Base-by-base conservation (phyloP, 2,329 filamentous ascomycete genomes). In the Cryphonectria parasitica region DNA sequence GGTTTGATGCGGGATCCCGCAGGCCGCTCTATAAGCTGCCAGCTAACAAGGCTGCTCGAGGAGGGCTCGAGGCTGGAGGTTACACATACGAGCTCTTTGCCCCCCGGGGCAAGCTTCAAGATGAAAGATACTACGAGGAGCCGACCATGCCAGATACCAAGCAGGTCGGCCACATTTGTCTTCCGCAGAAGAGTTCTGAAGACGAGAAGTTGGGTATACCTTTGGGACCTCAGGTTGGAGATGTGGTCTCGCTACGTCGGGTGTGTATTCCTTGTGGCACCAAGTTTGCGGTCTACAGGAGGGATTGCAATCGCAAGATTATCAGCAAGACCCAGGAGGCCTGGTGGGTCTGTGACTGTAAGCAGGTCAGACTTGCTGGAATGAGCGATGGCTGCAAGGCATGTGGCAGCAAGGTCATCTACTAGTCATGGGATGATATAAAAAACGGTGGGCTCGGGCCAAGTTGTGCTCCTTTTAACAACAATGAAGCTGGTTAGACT, bases 281-380 rank as follows among this genome's bases (percentile, higher is more conserved):
- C 3, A 72, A 63, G 11, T 68, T 68, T 17, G 68, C 52, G 1
- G 66, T 61, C 31, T 72, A 72, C 45, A 72, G 65, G 34, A 68
- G 71, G 34, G 68, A 72, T 5, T 68, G 66, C 65, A 72, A 72
- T 49, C 71, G 71, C 36, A 72, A 66, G 62, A 68, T 72, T 25
- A 68, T 72, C 68, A 72, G 65, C 62, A 72, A 66, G 61, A 49
- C 34, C 1, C 49, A 72, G 19, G 52, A 67, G 43, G 65, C 65
- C 2, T 70, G 65, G 68, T 72, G 71, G 71, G 68, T 68, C 34
- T 72, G 71, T 34, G 65, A 56, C n/a, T 72, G 71, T 22, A 66
- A 3, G 22, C 36, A 70, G 49, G 68, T 70, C 39, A 68, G 71
- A 54, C 45, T 41, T 28, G 56, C 71, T 10, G 71, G 65, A 5